Evolutionary conservation across 768 basidiomycete genomes (phyloP), one percentile per base, ranked within the genome.

Genomic region (Kwoniella newhampshirensis): DNA sequence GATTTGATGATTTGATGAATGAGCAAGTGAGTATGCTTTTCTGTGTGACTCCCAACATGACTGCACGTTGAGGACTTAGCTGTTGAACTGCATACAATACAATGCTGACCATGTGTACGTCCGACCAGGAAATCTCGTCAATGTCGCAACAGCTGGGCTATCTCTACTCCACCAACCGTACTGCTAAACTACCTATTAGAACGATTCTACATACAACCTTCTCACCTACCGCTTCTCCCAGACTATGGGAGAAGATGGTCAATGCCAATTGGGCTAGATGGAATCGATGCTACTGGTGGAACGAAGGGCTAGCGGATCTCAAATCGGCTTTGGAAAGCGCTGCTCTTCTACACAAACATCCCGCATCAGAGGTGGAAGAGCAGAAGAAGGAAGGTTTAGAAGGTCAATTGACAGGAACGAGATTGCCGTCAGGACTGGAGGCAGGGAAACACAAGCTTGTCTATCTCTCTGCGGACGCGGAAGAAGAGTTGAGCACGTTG

Each of bases 61-160:
- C 40, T 6, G 7, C 32, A 32, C 6, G 32, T 6, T 32, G 32
- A 32, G 32, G 32, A 6, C n/a, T n/a, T n/a, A n/a, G n/a, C n/a
- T n/a, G n/a, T n/a, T n/a, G n/a, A n/a, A n/a, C n/a, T n/a, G n/a
- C n/a, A n/a, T n/a, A n/a, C n/a, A n/a, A n/a, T 9, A 11, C 36
- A 11, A 37, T 37, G 36, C 36, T 37, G 36, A 37, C 36, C 36
- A 37, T 37, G 36, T n/a, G n/a, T n/a, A n/a, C n/a, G n/a, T n/a
- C n/a, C n/a, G n/a, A n/a, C n/a, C n/a, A 98, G 94, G 96, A 98
- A 80, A 83, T 96, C 59, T 84, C 81, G 64, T 97, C 93, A 4
- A 82, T 99, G 68, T 85, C 84, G 54, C 87, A 89, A 25, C 96
- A 99, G 77, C 79, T 97, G 46, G 86, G 86, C n/a, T 96, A 88